Percentiles rank a stretch among this genome's conserved stretches.
Conservation (phyloP, 345 rosid species). For the Melastoma malabathricum region DNA sequence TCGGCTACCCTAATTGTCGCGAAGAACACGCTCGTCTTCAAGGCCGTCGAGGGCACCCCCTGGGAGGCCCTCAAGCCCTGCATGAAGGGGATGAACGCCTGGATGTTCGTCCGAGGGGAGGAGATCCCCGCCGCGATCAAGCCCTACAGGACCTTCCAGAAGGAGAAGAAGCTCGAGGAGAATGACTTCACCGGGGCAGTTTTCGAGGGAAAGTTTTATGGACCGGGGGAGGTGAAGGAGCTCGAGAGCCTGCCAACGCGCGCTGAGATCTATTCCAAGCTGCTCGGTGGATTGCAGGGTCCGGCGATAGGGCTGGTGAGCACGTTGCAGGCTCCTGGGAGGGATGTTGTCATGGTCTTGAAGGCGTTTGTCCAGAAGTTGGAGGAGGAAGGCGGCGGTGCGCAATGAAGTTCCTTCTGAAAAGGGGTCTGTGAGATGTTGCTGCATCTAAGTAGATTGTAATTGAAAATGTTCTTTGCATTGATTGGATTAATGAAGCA, state of each 20-base stretch:
- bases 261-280: conserved; percentile 74
- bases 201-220: conserved; percentile 83
- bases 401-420: too few relatives aligned
- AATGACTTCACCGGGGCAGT: conserved; percentile 85
- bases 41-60: conserved; percentile 79
- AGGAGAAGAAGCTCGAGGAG: conserved; percentile 52
- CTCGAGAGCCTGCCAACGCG: conserved; percentile 76
- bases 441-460: too few relatives aligned
- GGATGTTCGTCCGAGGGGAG: conserved; percentile 84
- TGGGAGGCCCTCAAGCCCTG: conserved; percentile 84
- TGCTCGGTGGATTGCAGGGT: conserved; percentile 64
- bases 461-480: too few relatives aligned
- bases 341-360: conserved; percentile 67
- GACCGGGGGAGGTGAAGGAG: conserved; percentile 56
- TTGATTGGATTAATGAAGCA: too few relatives aligned
- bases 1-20: conserved; percentile 62
- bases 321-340: conserved; percentile 82
- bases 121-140: conserved; percentile 75
- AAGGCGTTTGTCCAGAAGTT: conserved; percentile 80
- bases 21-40: conserved; percentile 70
- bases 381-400: conserved; percentile 58
- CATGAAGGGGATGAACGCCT: conserved; percentile 94
- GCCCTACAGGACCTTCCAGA: conserved; percentile 70
- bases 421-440: too few relatives aligned
- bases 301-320: conserved; percentile 70